A percentile compares a stretch with the other conserved stretches of the same genome.
These are phyloP conservation scores for Colletotrichum nymphaeae DNA, from an alignment of 2,329 filamentous ascomycete species.

Conservation along the genomic window DNA sequence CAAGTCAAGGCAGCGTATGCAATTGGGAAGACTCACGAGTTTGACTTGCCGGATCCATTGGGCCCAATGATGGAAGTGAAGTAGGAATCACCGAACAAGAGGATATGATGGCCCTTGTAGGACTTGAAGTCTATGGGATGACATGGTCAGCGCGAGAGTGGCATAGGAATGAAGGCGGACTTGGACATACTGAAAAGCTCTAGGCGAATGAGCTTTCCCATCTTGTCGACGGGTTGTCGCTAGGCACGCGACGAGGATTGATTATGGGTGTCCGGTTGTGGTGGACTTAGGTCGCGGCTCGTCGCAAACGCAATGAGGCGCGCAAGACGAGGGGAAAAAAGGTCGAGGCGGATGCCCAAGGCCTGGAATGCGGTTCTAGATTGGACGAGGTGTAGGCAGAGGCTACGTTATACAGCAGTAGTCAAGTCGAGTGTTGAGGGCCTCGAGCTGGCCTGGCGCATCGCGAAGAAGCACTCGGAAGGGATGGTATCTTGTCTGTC, in stretches of 20 bases:
- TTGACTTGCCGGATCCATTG: conserved; percentile 99
- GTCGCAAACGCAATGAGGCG: conserved; percentile 18
- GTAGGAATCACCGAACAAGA: conserved; percentile 97
- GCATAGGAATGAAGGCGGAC: background rate
- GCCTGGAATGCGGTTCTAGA: background rate
- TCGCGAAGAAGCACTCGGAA: conserved; percentile 21
- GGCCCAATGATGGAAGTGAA: conserved; percentile 99
- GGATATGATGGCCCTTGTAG: conserved; percentile 94
- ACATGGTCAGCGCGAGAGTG: conserved; percentile 14
- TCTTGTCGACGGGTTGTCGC: conserved; percentile 57
- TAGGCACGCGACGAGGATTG: conserved; percentile 9
- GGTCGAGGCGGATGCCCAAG: background rate
- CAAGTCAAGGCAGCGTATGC: background rate
- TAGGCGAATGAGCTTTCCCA: conserved; percentile 96
- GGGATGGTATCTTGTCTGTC: conserved; percentile 16
- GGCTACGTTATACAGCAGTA: background rate
- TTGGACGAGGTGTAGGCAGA: background rate
- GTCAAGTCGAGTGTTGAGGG: background rate
- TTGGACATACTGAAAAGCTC: conserved; percentile 85
- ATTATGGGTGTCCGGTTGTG: background rate
- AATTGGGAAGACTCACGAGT: conserved; percentile 73
- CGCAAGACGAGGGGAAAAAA: background rate
- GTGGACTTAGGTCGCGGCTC: background rate
- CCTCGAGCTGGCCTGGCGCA: conserved; percentile 24
- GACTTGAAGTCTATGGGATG: conserved; percentile 88